These are phyloP conservation scores for Jacaranda copaia DNA, from an alignment of 257 asterid genomes.

Conservation along the genomic window DNA sequence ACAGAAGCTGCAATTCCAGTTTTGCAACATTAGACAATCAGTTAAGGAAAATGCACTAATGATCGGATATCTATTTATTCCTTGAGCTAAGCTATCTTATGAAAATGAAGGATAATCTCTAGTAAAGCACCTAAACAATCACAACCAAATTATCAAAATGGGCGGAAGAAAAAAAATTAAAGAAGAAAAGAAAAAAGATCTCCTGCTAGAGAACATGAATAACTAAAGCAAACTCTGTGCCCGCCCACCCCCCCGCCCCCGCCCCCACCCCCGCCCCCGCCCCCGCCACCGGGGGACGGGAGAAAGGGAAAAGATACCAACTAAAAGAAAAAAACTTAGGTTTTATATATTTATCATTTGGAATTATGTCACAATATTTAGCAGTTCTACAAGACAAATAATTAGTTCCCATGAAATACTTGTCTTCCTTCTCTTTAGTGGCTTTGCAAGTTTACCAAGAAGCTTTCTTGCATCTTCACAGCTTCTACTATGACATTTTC, in stretches of 20 bases:
- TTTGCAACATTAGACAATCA: conserved; percentile 37
- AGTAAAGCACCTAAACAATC: conserved; percentile 11
- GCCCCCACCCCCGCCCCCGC: too few species aligned
- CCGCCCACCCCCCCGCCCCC: too few species aligned
- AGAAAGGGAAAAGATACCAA: too few species aligned
- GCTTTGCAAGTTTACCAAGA: conserved; percentile 24
- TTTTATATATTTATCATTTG: too few species aligned
- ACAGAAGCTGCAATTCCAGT: conserved; percentile 73
- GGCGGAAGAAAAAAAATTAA: neutral
- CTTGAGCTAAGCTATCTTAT: neutral
- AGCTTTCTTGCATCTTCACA: conserved; percentile 6
- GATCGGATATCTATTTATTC: conserved; percentile 1
- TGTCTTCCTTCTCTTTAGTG: conserved; percentile 16
- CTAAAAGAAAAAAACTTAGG: too few species aligned
- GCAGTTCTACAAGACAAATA: too few species aligned
- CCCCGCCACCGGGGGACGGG: too few species aligned
- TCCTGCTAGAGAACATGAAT: neutral
- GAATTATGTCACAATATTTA: too few species aligned
- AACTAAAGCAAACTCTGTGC: neutral
- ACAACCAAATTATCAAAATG: neutral
- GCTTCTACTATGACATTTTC: conserved; percentile 7
- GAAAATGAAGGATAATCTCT: conserved; percentile 8
- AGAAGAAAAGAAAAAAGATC: neutral
- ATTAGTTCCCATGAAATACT: too few species aligned
- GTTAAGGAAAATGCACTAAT: conserved; percentile 22